A percentile compares a stretch with the other conserved stretches of the same genome.
phyloP scores from a whole-genome alignment of 2,329 filamentous ascomycete genomes.

The Trichoderma sp. region DNA sequence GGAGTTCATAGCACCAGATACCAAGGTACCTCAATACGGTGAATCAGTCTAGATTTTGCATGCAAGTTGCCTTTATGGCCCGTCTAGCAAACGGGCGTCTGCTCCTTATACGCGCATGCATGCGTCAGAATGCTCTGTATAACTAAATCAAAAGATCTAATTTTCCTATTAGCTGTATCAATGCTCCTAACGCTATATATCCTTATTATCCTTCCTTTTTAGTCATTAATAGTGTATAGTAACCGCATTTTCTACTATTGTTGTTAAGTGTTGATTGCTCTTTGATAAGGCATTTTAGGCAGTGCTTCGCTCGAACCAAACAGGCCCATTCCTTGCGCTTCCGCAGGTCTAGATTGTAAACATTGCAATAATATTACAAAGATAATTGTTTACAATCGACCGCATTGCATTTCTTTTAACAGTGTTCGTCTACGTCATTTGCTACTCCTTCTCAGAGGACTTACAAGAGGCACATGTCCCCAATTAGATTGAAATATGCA shows the following conservation, averaged over 20 bases:
- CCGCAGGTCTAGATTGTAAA: not conserved
- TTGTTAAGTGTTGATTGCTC: not conserved
- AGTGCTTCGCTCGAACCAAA: not conserved
- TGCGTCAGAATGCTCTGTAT: not conserved
- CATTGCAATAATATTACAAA: not conserved
- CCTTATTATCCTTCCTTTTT: not conserved
- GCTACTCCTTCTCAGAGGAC: not conserved
- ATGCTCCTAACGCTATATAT: not conserved
- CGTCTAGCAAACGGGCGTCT: not conserved
- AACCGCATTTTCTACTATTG: not conserved
- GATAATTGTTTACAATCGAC: accelerated
- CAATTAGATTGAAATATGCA: not conserved
- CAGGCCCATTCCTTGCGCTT: not conserved
- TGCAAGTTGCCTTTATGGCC: not conserved
- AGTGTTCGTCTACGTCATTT: not conserved
- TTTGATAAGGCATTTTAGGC: not conserved
- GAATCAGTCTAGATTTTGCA: not conserved
- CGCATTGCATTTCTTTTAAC: not conserved
- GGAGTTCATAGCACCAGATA: not conserved
- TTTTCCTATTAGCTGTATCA: not conserved
- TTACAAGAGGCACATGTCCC: not conserved
- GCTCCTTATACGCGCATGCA: not conserved
- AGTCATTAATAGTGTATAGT: not conserved
- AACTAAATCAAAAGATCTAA: not conserved
- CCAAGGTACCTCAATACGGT: not conserved